Evolutionary conservation across 2,329 filamentous ascomycete genomes (phyloP), one percentile per base, ranked within the genome.

Genomic region (Cytospora piceicola): DNA sequence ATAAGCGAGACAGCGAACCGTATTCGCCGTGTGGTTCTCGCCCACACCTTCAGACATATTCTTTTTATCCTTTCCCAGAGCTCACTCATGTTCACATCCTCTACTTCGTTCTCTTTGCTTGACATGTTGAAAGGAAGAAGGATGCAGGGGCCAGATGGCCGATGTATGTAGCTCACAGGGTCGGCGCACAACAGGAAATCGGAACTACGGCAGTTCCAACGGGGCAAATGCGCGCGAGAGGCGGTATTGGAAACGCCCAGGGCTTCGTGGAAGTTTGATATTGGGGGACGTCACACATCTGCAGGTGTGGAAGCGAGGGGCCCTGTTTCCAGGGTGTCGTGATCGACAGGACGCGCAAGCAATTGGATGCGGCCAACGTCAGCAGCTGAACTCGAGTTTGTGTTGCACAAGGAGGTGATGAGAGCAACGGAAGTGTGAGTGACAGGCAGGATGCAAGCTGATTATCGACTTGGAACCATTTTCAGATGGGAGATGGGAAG

Each of bases 31-130:
- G 64, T 67, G 4, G 62, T 68, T 27, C 58, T 65, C 17, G 52
- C 60, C 67, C 67, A 68, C 64, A 67, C 36, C 32, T 55, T 64
- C 51, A 51, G 49, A 4, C 27, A 39, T 27, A 68, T 63, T 29
- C 49, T 51, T 34, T 60, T 67, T 53, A 64, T 65, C 54, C 60
- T 67, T 20, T 59, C 58, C 61, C 65, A 67, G 27, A 64, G n/a
- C 36, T 67, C 67, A 20, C 30, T 30, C 51, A 67, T 62, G 32
- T 59, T 67, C 58, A 65, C 60, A 24, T 67, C 67, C 29, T 68
- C 65, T 34, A 42, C 58, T 20, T 65, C 61, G 30, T 34, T 30
- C 32, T 58, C 54, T 46, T 55, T 53, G 27, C 39, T 20, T 20
- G 66, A 58, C 66, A 66, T 66, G 54, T 36, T 62, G 30, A 49